These are phyloP conservation scores for Penicillium herquei DNA, from an alignment of 495 filamentous ascomycete species.

Conservation along the genomic window DNA sequence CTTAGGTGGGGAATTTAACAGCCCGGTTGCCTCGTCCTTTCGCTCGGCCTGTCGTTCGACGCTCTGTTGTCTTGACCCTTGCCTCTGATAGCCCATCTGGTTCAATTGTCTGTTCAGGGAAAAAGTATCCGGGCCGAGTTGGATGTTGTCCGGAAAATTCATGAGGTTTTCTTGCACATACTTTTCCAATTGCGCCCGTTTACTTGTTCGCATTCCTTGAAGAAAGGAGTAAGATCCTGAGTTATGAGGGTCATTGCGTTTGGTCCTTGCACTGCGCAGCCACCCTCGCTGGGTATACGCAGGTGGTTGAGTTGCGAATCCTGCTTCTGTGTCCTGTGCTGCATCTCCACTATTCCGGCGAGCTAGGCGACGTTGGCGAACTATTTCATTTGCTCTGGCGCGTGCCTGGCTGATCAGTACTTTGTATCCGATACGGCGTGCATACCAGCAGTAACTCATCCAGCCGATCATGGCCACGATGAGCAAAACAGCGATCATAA, in stretches of 20 bases:
- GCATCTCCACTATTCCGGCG: not conserved
- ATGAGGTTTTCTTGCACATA: not conserved
- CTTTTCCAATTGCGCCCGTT: not conserved
- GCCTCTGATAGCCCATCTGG: no score
- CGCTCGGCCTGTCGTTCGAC: not conserved
- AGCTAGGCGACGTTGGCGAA: not conserved
- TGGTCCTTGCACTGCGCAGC: not conserved
- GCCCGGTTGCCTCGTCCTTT: not conserved
- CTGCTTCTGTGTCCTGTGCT: not conserved
- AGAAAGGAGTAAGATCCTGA: not conserved
- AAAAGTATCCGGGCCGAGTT: no score
- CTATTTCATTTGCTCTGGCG: not conserved
- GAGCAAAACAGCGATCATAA: constrained; percentile 6
- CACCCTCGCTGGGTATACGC: not conserved
- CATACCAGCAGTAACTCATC: constrained; percentile 7
- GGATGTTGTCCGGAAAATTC: no score
- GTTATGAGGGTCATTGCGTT: not conserved
- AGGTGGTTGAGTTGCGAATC: not conserved
- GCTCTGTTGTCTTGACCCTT: not conserved
- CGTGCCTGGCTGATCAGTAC: not conserved
- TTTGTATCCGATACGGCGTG: not conserved
- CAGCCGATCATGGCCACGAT: not conserved
- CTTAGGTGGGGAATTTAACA: not conserved
- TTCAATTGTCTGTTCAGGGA: no score
- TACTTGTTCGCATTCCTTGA: not conserved